Base-by-base conservation (phyloP, 345 rosid species). In the Erucastrum elatum region DNA sequence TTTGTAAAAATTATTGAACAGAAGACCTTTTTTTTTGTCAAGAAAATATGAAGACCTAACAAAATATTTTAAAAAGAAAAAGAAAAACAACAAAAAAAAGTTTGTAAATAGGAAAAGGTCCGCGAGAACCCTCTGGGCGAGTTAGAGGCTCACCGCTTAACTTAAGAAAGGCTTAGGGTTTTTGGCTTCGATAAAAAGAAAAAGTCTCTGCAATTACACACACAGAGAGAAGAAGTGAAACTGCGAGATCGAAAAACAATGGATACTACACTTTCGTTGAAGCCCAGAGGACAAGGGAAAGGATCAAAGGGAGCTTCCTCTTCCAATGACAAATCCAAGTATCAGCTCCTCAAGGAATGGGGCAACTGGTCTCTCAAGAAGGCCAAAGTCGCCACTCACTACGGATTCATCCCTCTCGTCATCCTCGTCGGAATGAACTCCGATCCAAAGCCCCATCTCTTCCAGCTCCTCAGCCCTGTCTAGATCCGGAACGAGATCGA, bases 361-460 rank as follows among this genome's bases (percentile, higher is more conserved):
- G 88, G 84, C 88, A 91, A 87, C 15, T 95, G 99, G 99, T 63
- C 87, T 10, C 37, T 93, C 83, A 91, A 87, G 83, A 95, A 91
- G 83, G 96, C 98, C 7, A 95, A 93, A 86, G 96, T 93, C 77
- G 76, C 84, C 11, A 84, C 91, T 77, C 99, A 95, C 84, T 95
- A 93, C 64, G 97, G 98, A 44, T 95, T 95, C 86, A 93, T 95
- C 66, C 99, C 99, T 69, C 84, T 93, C 6, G 64, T 94, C 79
- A 85, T 92, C 85, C 73, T 92, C 85, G 71, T 94, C 81, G 97
- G 98, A 85, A 92, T 94, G 97, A 94, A 90, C 81, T 87, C 98
- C 51, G 97, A 94, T 13, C 97, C 98, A 2, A 92, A 92, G 75
- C 98, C 98, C 5, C 95, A 88, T 82, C 84, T 91, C 56, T 90